Evolutionary conservation across 208 protist species (phyloP).

Genomic region (Leishmania guyanensis): DNA sequence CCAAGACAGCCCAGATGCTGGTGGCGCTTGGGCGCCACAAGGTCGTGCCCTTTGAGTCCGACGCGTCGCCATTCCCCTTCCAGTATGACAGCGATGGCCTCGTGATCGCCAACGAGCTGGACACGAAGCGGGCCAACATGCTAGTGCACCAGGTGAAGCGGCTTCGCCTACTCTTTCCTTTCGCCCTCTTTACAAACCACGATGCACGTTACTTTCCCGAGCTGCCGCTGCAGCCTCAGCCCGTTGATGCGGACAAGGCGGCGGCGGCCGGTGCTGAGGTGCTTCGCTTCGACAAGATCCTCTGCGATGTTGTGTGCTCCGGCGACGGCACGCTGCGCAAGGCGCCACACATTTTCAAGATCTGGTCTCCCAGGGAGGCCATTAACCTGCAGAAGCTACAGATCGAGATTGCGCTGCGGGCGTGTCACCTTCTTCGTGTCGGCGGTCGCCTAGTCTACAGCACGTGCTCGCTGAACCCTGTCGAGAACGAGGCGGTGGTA

Average conservation of each 20-base stretch:
- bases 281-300: constrained; percentile 91
- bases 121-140: constrained; percentile 87
- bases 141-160: constrained; percentile 89
- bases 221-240: constrained; percentile 30
- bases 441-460: constrained; percentile 95
- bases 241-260: not conserved
- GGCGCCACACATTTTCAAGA: constrained; percentile 78
- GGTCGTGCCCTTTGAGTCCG: constrained; percentile 39
- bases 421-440: constrained; percentile 73
- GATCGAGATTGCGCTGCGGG: constrained; percentile 82
- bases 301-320: constrained; percentile 95
- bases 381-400: constrained; percentile 85
- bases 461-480: constrained; percentile 96
- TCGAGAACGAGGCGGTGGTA: constrained; percentile 97
- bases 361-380: constrained; percentile 80
- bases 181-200: constrained; percentile 91
- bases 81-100: constrained; percentile 73
- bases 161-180: constrained; percentile 82
- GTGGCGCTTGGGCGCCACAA: constrained; percentile 82
- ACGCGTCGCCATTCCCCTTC: constrained; percentile 80
- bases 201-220: constrained; percentile 87
- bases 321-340: constrained; percentile 94
- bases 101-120: constrained; percentile 89
- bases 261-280: constrained; percentile 27
- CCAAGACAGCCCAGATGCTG: constrained; percentile 91